phyloP scores from a whole-genome alignment of 805 yeast genomes.

The Starmerella asiatica region DNA sequence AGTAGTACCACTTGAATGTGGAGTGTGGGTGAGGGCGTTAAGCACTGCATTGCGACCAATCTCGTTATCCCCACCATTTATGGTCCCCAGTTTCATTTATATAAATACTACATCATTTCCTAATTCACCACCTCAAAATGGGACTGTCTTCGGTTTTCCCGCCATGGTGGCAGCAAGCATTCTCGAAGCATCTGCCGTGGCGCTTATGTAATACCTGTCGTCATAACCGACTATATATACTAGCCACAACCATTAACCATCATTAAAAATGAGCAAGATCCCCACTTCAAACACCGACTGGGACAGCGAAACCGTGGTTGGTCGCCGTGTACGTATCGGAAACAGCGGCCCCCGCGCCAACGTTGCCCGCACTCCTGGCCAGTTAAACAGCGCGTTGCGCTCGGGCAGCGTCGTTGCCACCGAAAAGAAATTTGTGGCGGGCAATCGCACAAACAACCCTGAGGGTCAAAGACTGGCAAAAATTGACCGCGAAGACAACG shows the following conservation, averaged over 20 bases:
- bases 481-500: constrained; percentile 86
- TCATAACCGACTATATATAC: constrained; percentile 1
- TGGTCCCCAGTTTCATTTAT: no score
- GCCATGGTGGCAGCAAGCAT: no score
- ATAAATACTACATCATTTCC: no score
- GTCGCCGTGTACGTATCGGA: constrained; percentile 77
- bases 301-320: constrained; percentile 84
- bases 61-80: no score
- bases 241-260: background rate
- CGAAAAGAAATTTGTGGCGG: constrained; percentile 76
- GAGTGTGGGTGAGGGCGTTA: no score
- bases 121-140: no score
- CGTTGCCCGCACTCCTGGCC: constrained; percentile 66
- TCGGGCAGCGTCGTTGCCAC: constrained; percentile 76
- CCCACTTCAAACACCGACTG: constrained; percentile 43
- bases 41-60: no score
- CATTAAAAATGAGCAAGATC: constrained; percentile 17
- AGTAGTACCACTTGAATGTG: no score
- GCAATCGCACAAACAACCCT: constrained; percentile 48
- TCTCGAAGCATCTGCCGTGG: constrained; percentile 15
- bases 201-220: constrained; percentile 2
- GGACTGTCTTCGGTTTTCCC: no score
- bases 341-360: constrained; percentile 68
- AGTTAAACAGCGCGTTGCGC: constrained; percentile 89
- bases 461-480: constrained; percentile 94